These are phyloP conservation scores for Yarrowia sp. DNA, from an alignment of 805 yeast genomes.

Conservation along the genomic window DNA sequence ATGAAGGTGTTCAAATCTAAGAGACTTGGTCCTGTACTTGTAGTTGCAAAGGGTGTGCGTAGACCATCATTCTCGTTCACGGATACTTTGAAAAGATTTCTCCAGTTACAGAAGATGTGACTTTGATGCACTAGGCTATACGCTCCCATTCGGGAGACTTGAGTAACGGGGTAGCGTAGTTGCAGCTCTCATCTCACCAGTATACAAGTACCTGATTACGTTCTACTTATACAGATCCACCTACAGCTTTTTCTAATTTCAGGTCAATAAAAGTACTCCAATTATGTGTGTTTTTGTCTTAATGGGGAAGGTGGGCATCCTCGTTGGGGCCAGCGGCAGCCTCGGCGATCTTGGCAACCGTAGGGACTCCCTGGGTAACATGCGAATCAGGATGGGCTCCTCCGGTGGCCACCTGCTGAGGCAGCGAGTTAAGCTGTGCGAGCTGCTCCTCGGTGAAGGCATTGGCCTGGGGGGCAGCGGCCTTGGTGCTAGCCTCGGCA, in stretches of 20 bases:
- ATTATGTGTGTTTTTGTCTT: constrained; percentile 19
- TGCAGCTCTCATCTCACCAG: too few relatives aligned
- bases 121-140: too few relatives aligned
- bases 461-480: constrained; percentile 22
- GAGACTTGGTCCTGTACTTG: too few relatives aligned
- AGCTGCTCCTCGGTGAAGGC: constrained; percentile 21
- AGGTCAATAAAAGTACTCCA: constrained; percentile 15
- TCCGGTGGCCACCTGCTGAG: constrained; percentile 11
- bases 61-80: too few relatives aligned
- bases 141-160: too few relatives aligned
- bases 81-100: too few relatives aligned
- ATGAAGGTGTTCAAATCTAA: too few relatives aligned
- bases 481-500: constrained; percentile 1
- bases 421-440: constrained; percentile 21
- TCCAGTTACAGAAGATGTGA: too few relatives aligned
- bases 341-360: constrained; percentile 25
- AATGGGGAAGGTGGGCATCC: constrained; percentile 23
- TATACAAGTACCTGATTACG: too few relatives aligned
- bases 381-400: constrained; percentile 18
- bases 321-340: constrained; percentile 18
- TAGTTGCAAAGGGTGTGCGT: too few relatives aligned
- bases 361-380: constrained; percentile 17
- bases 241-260: background rate
- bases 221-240: background rate
- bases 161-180: too few relatives aligned